Evolutionary conservation across 2,329 filamentous ascomycete genomes (phyloP), one percentile per base, ranked within the genome.

Genomic region (Xylariaceae sp.): DNA sequence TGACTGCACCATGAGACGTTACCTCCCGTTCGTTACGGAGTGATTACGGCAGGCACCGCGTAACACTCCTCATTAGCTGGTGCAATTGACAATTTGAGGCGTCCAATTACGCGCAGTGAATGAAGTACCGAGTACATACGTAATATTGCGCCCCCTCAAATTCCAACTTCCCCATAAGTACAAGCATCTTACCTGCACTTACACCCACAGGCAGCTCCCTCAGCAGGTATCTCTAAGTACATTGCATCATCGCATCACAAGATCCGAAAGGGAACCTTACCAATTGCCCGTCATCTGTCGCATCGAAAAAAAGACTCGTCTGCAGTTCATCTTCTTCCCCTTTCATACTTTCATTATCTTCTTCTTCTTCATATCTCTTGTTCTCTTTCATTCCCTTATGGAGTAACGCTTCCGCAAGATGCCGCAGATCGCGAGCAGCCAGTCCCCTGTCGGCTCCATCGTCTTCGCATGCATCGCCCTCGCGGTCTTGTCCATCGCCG

Each of bases 381-480:
- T 39, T 39, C 18, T 30, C 17, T 44, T 23, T 3, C 9, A 3
- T 55, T 53, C 7, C 2, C 57, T 53, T 47, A 62, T 59, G 58
- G 57, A 60, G 56, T 62, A 55, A 51, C 18, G 4, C 18, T 47
- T 15, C 49, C 11, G 44, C 48, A 71, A 68, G 65, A 86, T 75
- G 77, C 79, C 75, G 75, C 73, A 85, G 77, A 74, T 75, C 61
- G 70, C 75, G 67, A 79, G 74, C 68, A 77, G 78, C 58, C 76
- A 81, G 66, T 86, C 85, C 62, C 86, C 90, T 39, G 82, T 92
- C 55, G 87, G 88, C 74, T 96, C 92, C 56, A 85, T 87, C 71
- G 79, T 93, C 70, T 95, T 97, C 75, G 85, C 90, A 65, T 73
- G 85, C 66, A 69, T 90, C 68, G 84, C 91, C 62, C 81, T 96